phyloP scores from a whole-genome alignment of 1,284 basidiomycete species.

The Trametes sp. region DNA sequence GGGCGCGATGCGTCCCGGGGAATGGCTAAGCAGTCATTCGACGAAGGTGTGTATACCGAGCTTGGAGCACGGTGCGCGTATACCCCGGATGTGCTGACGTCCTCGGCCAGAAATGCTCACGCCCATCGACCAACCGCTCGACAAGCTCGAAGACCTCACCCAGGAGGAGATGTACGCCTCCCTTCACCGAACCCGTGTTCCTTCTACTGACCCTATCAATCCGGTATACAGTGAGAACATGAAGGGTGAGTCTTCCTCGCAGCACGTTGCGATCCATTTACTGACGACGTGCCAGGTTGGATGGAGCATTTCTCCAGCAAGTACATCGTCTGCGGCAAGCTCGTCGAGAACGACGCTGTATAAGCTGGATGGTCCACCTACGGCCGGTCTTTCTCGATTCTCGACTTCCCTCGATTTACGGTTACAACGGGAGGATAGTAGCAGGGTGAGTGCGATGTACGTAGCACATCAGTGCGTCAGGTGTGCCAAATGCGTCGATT shows the following conservation, averaged over 20 bases:
- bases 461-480: no score
- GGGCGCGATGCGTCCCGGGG: constrained; percentile 93
- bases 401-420: background rate
- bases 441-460: no score
- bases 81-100: constrained; percentile 65
- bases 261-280: background rate
- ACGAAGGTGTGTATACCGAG: constrained; percentile 65
- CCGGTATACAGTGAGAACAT: constrained; percentile 81
- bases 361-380: no score
- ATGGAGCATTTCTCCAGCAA: constrained; percentile 90
- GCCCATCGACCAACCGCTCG: constrained; percentile 84
- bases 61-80: background rate
- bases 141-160: constrained; percentile 81
- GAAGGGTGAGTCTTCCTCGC: constrained; percentile 59
- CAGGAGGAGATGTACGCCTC: constrained; percentile 80
- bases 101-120: background rate
- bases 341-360: constrained; percentile 72
- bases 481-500: no score
- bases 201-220: constrained; percentile 10
- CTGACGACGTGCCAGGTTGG: constrained; percentile 64
- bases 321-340: constrained; percentile 85
- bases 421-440: no score
- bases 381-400: no score
- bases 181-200: background rate
- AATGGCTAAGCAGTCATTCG: constrained; percentile 98